Evolutionary conservation across 768 basidiomycete species (phyloP).

Genomic region (Rubroboletus satanas): DNA sequence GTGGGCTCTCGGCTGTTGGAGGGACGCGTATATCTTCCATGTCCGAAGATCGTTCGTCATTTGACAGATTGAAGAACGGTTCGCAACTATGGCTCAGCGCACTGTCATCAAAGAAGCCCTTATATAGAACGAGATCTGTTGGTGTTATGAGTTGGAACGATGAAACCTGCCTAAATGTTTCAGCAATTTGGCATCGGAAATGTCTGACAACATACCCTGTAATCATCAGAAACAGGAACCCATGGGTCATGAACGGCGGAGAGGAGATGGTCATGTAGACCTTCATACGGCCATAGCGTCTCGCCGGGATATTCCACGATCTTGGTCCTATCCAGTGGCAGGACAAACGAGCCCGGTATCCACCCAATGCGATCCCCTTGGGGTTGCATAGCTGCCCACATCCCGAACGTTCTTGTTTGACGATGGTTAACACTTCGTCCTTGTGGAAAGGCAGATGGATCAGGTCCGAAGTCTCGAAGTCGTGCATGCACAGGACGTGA

Average conservation of each 20-base stretch:
- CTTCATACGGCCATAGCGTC: conserved; percentile 34
- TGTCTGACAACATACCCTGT: conserved; percentile 8
- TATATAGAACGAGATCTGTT: conserved; percentile 14
- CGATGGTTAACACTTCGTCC: conserved; percentile 64
- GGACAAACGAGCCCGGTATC: conserved; percentile 73
- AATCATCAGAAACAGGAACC: conserved; percentile 19
- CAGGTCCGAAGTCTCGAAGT: conserved; percentile 60
- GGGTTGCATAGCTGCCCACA: conserved; percentile 75
- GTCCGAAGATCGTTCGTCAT: conserved; percentile 7
- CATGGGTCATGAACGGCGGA: conserved; percentile 18
- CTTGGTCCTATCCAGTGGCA: conserved; percentile 34
- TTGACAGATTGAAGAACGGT: conserved; percentile 3
- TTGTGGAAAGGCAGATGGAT: conserved; percentile 59
- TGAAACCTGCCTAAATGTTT: conserved; percentile 13
- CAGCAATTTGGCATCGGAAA: conserved; percentile 1
- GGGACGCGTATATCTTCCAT: conserved; percentile 10
- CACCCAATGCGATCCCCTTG: conserved; percentile 58
- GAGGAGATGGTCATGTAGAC: conserved; percentile 1
- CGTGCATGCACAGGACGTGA: conserved; percentile 57
- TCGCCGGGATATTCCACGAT: conserved; percentile 47
- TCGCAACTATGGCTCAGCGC: conserved; percentile 1
- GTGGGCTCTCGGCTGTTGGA: no score
- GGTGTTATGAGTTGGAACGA: conserved; percentile 18
- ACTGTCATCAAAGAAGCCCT: conserved; percentile 2
- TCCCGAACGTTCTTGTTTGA: conserved; percentile 66